A percentile compares a stretch with the other conserved stretches of the same genome.
phyloP scores from a whole-genome alignment of 1,139 yeast genomes.

The Taiozyma sp. region DNA sequence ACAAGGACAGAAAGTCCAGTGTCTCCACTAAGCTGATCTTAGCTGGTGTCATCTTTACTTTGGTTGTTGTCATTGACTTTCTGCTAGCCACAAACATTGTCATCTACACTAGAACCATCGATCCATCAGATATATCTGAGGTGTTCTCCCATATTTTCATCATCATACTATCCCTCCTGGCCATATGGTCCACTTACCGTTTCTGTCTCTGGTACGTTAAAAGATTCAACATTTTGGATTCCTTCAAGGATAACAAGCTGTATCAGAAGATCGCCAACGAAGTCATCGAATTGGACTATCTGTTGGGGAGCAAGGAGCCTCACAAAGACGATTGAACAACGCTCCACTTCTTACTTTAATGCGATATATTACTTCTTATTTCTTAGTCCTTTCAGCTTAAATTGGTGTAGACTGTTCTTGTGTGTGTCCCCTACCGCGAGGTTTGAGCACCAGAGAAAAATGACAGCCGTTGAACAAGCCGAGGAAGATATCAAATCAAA shows the following conservation, averaged over 20 bases:
- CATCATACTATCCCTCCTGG: constrained; percentile 10
- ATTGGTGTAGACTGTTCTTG: too few relatives aligned
- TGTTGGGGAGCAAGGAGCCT: constrained; percentile 7
- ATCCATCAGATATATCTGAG: constrained; percentile 15
- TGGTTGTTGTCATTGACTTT: constrained; percentile 25
- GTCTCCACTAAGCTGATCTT: constrained; percentile 19
- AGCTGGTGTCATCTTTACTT: constrained; percentile 22
- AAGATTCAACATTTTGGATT: constrained; percentile 15
- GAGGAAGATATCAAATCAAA: background rate
- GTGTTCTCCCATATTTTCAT: constrained; percentile 15
- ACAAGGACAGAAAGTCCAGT: constrained; percentile 16
- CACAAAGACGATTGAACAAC: background rate
- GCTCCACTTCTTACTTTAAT: background rate
- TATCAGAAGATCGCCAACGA: constrained; percentile 19
- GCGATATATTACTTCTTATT: background rate
- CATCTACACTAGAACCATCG: constrained; percentile 28
- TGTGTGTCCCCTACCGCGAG: background rate
- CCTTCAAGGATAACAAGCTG: constrained; percentile 13
- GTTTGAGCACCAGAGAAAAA: background rate
- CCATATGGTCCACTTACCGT: constrained; percentile 19
- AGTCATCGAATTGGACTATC: constrained; percentile 19
- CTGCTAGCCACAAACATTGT: constrained; percentile 29
- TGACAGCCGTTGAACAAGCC: background rate
- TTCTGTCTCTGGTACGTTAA: constrained; percentile 17
- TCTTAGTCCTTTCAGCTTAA: too few relatives aligned